A percentile compares a stretch with the other conserved stretches of the same genome.
phyloP scores from a whole-genome alignment of 163 green algal species.

The Botryococcus braunii region DNA sequence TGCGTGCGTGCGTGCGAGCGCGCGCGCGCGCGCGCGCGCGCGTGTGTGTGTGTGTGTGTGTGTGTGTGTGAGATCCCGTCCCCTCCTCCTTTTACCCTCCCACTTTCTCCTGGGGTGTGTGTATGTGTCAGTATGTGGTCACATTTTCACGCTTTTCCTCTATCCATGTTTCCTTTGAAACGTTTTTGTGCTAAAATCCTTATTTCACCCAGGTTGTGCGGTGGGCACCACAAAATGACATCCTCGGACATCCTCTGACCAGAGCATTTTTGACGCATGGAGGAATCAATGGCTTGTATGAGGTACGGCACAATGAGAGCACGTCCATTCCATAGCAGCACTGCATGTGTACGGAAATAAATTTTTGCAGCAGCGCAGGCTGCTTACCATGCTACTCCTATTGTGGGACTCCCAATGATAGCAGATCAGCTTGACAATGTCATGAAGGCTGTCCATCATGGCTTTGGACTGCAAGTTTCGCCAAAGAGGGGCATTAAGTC shows the following conservation, averaged over 20 bases:
- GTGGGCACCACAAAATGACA: conserved; percentile 5
- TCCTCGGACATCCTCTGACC: neutral
- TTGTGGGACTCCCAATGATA: conserved; percentile 4
- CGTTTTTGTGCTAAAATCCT: too few species aligned
- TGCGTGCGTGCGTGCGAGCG: too few species aligned
- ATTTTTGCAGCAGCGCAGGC: neutral
- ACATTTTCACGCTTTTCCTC: too few species aligned
- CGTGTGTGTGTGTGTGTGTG: too few species aligned
- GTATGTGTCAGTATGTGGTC: too few species aligned
- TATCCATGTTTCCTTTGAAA: too few species aligned
- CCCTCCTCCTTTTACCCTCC: too few species aligned
- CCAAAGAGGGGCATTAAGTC: neutral
- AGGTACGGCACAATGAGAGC: too few species aligned
- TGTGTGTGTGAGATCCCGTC: too few species aligned
- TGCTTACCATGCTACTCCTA: neutral
- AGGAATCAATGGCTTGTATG: conserved; percentile 3
- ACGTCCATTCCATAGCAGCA: conserved; percentile 1
- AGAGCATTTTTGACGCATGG: conserved; percentile 5
- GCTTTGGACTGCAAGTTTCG: neutral
- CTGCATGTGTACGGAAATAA: neutral
- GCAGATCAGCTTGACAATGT: conserved; percentile 7
- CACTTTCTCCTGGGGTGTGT: too few species aligned
- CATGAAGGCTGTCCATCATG: neutral
- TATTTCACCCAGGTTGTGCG: conserved; percentile 9
- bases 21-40: too few species aligned